Evolutionary conservation across 495 filamentous ascomycete species (phyloP).

Genomic region (Bryoglossum gracile): DNA sequence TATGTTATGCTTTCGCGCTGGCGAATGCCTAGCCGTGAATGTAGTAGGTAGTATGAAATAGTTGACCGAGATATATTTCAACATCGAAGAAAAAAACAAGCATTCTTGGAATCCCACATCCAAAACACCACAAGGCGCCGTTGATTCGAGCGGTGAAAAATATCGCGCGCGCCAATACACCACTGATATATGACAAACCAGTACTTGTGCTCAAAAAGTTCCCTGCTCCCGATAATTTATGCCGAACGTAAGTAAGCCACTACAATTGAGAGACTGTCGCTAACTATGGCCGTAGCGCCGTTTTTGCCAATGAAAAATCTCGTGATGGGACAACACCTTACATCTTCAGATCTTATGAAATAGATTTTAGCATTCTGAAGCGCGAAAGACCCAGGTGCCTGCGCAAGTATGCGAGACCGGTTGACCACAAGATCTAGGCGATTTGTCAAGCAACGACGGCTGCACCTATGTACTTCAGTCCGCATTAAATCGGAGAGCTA

Average conservation of each 20-base stretch:
- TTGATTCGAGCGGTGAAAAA: not conserved
- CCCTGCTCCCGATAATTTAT: not conserved
- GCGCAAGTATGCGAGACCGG: not conserved
- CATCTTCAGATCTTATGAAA: conserved; percentile 1
- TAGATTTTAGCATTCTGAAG: too few relatives aligned
- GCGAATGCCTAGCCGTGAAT: not conserved
- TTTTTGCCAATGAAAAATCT: too few relatives aligned
- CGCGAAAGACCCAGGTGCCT: too few relatives aligned
- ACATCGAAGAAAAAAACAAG: too few relatives aligned
- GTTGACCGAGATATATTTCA: not conserved
- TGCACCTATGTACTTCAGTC: not conserved
- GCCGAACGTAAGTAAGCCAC: not conserved
- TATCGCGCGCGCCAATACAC: not conserved
- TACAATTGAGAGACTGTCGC: too few relatives aligned
- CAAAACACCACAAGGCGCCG: conserved; percentile 1
- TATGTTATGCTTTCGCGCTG: not conserved
- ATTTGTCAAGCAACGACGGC: not conserved
- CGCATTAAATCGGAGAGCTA: not conserved
- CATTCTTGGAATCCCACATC: not conserved
- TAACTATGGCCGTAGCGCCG: too few relatives aligned
- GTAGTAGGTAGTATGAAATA: not conserved
- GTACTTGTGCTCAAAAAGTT: not conserved
- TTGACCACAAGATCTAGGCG: not conserved
- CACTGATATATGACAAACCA: not conserved
- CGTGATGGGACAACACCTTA: too few relatives aligned